Conservation (phyloP, 2,329 filamentous ascomycete species). For the Alternaria alternata region DNA sequence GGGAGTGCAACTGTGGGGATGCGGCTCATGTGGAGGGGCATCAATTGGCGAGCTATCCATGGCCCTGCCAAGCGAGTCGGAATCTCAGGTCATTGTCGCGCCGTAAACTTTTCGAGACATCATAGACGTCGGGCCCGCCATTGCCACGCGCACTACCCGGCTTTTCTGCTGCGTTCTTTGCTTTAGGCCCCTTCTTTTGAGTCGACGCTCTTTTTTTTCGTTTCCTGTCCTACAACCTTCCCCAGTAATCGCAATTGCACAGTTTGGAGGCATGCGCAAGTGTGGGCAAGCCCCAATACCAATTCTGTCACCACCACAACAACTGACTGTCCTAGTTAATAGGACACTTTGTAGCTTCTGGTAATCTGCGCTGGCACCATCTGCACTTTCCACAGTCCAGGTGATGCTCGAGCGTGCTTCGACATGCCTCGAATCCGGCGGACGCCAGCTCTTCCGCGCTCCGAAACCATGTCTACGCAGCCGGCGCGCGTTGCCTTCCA, state of each 20-base stretch:
- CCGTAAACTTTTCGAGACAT: conserved; percentile 36
- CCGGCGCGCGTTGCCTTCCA: conserved; percentile 61
- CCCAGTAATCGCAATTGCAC: conserved; percentile 16
- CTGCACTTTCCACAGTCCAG: conserved; percentile 33
- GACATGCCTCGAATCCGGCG: conserved; percentile 66
- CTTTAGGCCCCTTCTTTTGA: conserved; percentile 4
- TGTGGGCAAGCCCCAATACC: conserved; percentile 24
- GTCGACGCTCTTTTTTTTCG: not conserved
- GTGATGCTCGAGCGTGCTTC: conserved; percentile 67
- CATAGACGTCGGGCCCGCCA: conserved; percentile 20
- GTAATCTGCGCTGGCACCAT: conserved; percentile 34
- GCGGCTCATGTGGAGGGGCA: conserved; percentile 30
- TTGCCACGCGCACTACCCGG: conserved; percentile 20
- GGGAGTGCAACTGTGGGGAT: conserved; percentile 16
- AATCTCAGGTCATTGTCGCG: conserved; percentile 28
- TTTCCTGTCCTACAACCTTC: not conserved
- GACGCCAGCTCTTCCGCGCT: conserved; percentile 59
- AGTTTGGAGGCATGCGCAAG: conserved; percentile 27
- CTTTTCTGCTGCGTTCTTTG: conserved; percentile 10
- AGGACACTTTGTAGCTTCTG: conserved; percentile 15
- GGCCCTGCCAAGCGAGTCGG: conserved; percentile 22
- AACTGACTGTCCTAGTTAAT: conserved; percentile 15
- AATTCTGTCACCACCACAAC: not conserved
- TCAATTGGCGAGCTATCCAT: conserved; percentile 21
- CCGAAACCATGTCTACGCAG: conserved; percentile 50